phyloP scores from a whole-genome alignment of 345 rosid species.

The Euphorbia tirucalli region DNA sequence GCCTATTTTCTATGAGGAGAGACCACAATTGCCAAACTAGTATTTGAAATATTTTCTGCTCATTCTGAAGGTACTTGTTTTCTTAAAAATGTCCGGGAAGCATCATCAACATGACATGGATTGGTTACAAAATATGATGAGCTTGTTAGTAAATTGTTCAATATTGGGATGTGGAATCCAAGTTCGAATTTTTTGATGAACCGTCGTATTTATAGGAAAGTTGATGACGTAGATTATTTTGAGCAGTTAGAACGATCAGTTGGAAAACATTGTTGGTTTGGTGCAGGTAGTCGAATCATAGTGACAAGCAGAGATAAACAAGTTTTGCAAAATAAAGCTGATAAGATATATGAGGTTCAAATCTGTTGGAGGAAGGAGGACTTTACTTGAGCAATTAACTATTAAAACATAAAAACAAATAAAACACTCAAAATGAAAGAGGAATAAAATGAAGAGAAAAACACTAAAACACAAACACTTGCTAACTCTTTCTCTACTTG shows the following conservation, averaged over 20 bases:
- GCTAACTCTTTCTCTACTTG: too few species aligned
- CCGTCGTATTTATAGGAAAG: not conserved
- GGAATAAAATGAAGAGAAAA: not conserved
- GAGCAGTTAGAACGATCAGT: not conserved
- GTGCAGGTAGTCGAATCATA: slow-evolving; percentile 8
- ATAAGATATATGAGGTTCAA: not conserved
- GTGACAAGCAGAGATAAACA: slow-evolving; percentile 10
- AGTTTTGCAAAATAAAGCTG: not conserved
- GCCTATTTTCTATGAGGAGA: slow-evolving; percentile 1
- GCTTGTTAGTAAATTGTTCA: not conserved
- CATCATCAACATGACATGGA: not conserved
- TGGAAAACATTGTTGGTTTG: slow-evolving; percentile 6
- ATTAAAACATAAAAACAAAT: too few species aligned
- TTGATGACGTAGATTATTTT: slow-evolving; percentile 4
- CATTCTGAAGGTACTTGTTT: not conserved
- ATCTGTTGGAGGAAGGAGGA: too few species aligned
- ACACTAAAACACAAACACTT: not conserved
- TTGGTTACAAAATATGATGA: not conserved
- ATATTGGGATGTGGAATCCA: not conserved
- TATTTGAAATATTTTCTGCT: not conserved
- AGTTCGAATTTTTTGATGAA: not conserved
- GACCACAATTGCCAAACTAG: not conserved
- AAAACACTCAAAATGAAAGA: too few species aligned
- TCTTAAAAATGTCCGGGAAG: slow-evolving; percentile 6
- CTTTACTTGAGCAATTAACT: too few species aligned